phyloP scores from a whole-genome alignment of 176 grass and related monocot species.

The Musa schizocarpa region DNA sequence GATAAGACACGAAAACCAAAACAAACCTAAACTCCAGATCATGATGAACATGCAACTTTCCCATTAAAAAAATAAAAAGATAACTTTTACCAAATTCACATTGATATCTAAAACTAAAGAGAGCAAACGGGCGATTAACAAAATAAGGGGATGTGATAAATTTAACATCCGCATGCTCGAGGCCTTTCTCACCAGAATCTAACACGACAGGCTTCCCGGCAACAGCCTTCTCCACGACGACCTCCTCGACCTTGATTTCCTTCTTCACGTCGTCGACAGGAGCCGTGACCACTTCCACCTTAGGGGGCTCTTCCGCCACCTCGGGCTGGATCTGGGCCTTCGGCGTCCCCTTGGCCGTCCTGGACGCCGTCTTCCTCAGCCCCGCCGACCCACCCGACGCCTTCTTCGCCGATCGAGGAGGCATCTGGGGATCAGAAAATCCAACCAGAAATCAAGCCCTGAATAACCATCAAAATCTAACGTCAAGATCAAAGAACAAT shows the following conservation, averaged over 20 bases:
- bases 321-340: slow-evolving; percentile 14
- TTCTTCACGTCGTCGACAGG: slow-evolving; percentile 28
- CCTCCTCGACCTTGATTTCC: slow-evolving; percentile 27
- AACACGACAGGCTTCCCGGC: slow-evolving; percentile 16
- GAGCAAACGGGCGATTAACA: neutral
- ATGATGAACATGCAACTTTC: neutral
- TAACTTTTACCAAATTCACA: neutral
- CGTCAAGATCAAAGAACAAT: neutral
- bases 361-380: slow-evolving; percentile 23
- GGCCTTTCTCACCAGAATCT: slow-evolving; percentile 14
- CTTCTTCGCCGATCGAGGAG: slow-evolving; percentile 46
- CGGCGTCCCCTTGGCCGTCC: slow-evolving; percentile 27
- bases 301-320: slow-evolving; percentile 19
- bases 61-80: neutral
- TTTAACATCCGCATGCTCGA: slow-evolving; percentile 27
- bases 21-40: no score
- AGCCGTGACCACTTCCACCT: neutral
- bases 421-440: slow-evolving; percentile 36
- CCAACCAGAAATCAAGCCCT: neutral
- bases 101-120: neutral
- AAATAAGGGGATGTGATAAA: slow-evolving; percentile 28
- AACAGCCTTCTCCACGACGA: slow-evolving; percentile 18
- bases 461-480: slow-evolving; percentile 10
- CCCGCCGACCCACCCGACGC: slow-evolving; percentile 7
- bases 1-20: neutral